Evolutionary conservation across 1,284 basidiomycete genomes (phyloP).

Genomic region (Ustilago sp.): DNA sequence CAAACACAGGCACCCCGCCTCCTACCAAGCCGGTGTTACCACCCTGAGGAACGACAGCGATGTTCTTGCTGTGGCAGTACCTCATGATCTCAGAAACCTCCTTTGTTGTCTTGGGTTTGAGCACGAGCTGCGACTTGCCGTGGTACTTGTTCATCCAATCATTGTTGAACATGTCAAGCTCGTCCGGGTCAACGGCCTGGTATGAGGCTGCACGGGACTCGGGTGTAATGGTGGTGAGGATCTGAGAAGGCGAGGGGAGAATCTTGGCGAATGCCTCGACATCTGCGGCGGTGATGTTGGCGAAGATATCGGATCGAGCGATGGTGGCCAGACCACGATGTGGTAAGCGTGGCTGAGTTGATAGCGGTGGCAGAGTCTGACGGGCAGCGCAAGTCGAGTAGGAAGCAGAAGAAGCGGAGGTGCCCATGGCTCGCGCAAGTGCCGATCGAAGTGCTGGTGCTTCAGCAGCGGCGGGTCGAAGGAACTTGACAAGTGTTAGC

Average conservation of each 20-base stretch:
- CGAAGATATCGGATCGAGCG: constrained; percentile 73
- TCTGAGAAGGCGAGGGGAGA: constrained; percentile 71
- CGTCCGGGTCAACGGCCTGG: constrained; percentile 72
- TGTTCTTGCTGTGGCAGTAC: constrained; percentile 61
- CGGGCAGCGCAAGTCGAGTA: constrained; percentile 19
- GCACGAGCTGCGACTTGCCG: constrained; percentile 83
- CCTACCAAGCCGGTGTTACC: constrained; percentile 98
- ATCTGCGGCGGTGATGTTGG: constrained; percentile 71
- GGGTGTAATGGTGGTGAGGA: constrained; percentile 72
- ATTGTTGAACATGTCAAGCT: constrained; percentile 84
- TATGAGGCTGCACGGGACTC: constrained; percentile 53
- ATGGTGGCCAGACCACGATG: constrained; percentile 70
- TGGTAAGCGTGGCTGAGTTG: constrained; percentile 1
- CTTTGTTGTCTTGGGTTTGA: constrained; percentile 87
- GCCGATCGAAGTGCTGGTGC: constrained; percentile 20
- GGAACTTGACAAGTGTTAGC: constrained; percentile 22
- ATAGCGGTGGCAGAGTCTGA: neutral
- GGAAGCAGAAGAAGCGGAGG: constrained; percentile 20
- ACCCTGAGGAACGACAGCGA: constrained; percentile 90
- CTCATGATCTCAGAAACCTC: constrained; percentile 83
- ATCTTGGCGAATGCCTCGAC: constrained; percentile 72
- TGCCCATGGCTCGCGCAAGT: constrained; percentile 27
- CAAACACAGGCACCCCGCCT: constrained; percentile 89
- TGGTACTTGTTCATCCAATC: constrained; percentile 99
- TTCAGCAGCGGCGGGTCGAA: constrained; percentile 18